Base-by-base conservation (phyloP, 371 early-diverging fungal genomes). In the Mortierella sp. region DNA sequence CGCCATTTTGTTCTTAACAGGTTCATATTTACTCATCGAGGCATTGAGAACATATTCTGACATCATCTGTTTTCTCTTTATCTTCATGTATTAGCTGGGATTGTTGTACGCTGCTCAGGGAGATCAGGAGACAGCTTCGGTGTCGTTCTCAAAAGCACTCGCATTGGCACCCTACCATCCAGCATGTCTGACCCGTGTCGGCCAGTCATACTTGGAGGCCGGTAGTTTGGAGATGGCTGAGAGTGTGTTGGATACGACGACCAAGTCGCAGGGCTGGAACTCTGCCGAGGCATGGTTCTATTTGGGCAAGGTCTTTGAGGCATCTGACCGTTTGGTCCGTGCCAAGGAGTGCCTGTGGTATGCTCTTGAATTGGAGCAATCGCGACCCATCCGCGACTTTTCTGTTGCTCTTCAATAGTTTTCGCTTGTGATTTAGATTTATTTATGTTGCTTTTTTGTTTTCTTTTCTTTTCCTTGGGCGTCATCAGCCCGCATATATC, bases 291-390 rank as follows among this genome's bases (percentile, higher is more conserved):
- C 93, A 49, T 93, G 94, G 93, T 91, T 89, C 63, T 88, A 88
- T 70, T 82, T 93, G 24, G 91, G 91, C 51, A 88, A 89, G 58
- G 87, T 92, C 21, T 91, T 89, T 81, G 87, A 88, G 82, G 81
- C 87, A 55, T 91, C 92, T 10, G 89, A 90, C 68, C 89, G 93
- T 46, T 71, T 89, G 32, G 85, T 89, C 54, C 90, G 90, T 35
- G 91, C 92, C 70, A 92, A 93, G 71, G 90, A 92, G 49, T 95
- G 93, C 73, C 84, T 93, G 51, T 89, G 92, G 75, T 94, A 94
- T 76, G 94, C 95, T n/a, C 83, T 95, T n/a, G 94, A 95, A 78
- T 87, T 95, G 68, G 94, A 94, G 76, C 89, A 84, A 70, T 92
- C 94, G 6, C 89, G 90, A 65, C 95, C 96, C 4, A 89, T 94